A percentile compares a stretch with the other conserved stretches of the same genome.
Conservation (phyloP, 768 basidiomycete species). For the Fistulinella prunicolor region DNA sequence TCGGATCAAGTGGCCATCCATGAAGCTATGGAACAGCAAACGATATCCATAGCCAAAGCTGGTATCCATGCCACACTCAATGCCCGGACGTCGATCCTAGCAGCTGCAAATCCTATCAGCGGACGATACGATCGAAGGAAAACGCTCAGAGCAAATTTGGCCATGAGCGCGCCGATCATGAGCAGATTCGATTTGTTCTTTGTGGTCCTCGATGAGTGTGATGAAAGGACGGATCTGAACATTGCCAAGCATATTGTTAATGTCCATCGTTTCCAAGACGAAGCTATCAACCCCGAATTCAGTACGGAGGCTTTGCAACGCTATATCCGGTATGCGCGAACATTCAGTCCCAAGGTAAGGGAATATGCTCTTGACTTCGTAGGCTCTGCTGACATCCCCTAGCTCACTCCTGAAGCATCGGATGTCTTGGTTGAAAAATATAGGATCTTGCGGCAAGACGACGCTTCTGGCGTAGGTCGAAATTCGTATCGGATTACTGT, state of each 20-base stretch:
- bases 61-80: constrained; percentile 99
- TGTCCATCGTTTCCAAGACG: constrained; percentile 93
- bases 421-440: constrained; percentile 96
- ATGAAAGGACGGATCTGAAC: constrained; percentile 87
- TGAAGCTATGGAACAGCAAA: constrained; percentile 99
- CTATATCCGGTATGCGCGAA: constrained; percentile 95
- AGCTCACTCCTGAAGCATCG: constrained; percentile 93
- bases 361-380: neutral
- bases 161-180: constrained; percentile 99
- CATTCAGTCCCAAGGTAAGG: constrained; percentile 92
- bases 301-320: constrained; percentile 94
- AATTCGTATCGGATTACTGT: constrained; percentile 98
- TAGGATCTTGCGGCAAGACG: constrained; percentile 86
- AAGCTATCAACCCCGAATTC: constrained; percentile 94
- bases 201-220: constrained; percentile 95
- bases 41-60: constrained; percentile 98
- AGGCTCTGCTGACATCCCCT: constrained; percentile 9
- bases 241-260: constrained; percentile 97
- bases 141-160: constrained; percentile 85
- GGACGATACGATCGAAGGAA: constrained; percentile 96
- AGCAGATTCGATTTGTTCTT: constrained; percentile 98
- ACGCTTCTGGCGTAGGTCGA: constrained; percentile 79
- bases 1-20: constrained; percentile 98
- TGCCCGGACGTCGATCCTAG: constrained; percentile 94
- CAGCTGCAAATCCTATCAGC: constrained; percentile 96